These are phyloP conservation scores for Gryganskiella cystojenkinii DNA, from an alignment of 192 early-diverging fungal species.

Conservation along the genomic window DNA sequence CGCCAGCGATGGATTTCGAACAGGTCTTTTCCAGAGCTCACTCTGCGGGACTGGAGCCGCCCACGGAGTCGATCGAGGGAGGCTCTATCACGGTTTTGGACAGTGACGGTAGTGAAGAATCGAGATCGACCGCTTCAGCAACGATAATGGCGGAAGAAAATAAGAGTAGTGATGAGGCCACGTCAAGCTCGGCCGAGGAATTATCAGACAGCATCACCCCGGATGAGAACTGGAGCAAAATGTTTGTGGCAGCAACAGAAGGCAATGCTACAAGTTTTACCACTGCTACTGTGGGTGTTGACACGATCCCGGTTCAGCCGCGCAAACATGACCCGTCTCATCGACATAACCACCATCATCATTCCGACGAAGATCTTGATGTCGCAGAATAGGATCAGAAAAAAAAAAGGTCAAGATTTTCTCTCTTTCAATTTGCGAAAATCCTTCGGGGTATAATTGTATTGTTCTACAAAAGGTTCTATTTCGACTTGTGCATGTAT, in stretches of 20 bases:
- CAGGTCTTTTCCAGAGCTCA: slow-evolving; percentile 32
- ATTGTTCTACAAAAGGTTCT: no score
- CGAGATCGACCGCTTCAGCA: not conserved
- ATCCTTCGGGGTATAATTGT: no score
- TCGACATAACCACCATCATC: not conserved
- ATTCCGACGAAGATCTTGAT: no score
- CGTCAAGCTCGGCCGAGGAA: no score
- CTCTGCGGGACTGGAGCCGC: slow-evolving; percentile 13
- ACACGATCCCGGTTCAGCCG: slow-evolving; percentile 32
- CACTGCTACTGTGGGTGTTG: not conserved
- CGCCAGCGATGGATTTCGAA: slow-evolving; percentile 14
- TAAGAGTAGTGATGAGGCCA: not conserved
- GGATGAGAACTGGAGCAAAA: no score
- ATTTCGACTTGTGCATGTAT: not conserved
- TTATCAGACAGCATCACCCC: no score
- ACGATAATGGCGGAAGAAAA: not conserved
- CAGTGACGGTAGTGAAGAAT: not conserved
- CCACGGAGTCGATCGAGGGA: slow-evolving; percentile 4
- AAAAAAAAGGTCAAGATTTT: no score
- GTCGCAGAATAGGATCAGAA: no score
- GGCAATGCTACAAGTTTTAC: no score
- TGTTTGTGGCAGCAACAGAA: no score
- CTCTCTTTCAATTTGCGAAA: no score
- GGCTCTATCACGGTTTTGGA: slow-evolving; percentile 8
- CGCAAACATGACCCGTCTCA: slow-evolving; percentile 9